Conservation (phyloP, 1,139 yeast genomes). For the Protomyces gravidus region DNA sequence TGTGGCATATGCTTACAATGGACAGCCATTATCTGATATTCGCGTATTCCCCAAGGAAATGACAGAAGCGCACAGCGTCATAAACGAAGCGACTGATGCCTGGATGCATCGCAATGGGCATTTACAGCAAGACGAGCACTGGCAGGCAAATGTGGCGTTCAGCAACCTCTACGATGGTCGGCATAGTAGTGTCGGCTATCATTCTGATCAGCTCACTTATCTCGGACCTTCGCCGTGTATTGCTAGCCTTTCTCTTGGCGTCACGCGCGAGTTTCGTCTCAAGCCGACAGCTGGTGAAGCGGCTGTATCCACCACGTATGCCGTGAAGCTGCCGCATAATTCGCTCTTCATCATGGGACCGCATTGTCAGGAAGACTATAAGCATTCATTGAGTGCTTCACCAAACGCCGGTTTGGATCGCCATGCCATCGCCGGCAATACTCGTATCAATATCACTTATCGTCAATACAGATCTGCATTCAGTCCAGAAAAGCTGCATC, state of each 20-base stretch:
- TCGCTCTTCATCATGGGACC: conserved; percentile 66
- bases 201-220: conserved; percentile 64
- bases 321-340: conserved; percentile 61
- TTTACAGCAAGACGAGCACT: conserved; percentile 38
- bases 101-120: background rate
- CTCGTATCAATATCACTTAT: conserved; percentile 61
- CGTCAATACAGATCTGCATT: conserved; percentile 48
- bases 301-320: conserved; percentile 31
- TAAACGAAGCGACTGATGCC: conserved; percentile 37
- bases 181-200: conserved; percentile 60
- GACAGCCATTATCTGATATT: conserved; percentile 37
- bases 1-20: conserved; percentile 45
- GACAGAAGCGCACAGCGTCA: conserved; percentile 44
- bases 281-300: conserved; percentile 38
- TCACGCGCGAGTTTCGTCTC: conserved; percentile 54
- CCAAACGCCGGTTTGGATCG: conserved; percentile 39
- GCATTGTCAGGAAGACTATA: conserved; percentile 68
- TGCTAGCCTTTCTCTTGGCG: conserved; percentile 63
- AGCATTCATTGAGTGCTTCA: conserved; percentile 49
- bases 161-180: conserved; percentile 54
- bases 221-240: conserved; percentile 67
- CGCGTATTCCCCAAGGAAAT: conserved; percentile 45
- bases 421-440: conserved; percentile 50
- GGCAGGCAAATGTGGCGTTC: conserved; percentile 55
- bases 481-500: conserved; percentile 46